Evolutionary conservation across 2,329 filamentous ascomycete species (phyloP).

Genomic region (Talaromyces sp.): DNA sequence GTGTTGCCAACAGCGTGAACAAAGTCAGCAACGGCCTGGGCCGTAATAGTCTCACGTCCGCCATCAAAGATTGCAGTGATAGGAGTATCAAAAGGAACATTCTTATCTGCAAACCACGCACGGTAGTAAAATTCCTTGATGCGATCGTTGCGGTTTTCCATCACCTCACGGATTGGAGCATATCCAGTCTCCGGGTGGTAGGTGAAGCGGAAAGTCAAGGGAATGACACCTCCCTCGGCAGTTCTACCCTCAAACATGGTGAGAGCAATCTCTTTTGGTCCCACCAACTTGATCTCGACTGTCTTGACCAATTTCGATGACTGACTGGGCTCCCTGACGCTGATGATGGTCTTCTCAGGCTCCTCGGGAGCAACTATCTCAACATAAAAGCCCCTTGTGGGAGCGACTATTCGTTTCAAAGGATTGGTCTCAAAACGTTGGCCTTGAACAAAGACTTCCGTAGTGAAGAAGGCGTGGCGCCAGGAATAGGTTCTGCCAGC

Average conservation of each 20-base stretch:
- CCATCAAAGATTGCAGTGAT: slow-evolving; percentile 88
- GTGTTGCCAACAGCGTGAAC: slow-evolving; percentile 98
- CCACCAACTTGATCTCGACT: slow-evolving; percentile 72
- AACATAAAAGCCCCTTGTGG: slow-evolving; percentile 78
- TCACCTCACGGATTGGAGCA: slow-evolving; percentile 94
- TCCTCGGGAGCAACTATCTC: slow-evolving; percentile 81
- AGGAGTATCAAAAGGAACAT: slow-evolving; percentile 73
- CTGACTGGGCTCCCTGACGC: slow-evolving; percentile 78
- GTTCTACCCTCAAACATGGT: slow-evolving; percentile 92
- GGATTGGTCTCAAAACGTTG: slow-evolving; percentile 98
- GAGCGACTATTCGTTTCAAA: slow-evolving; percentile 83
- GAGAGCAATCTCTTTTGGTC: slow-evolving; percentile 74
- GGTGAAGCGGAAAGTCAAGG: slow-evolving; percentile 78
- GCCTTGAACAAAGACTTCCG: slow-evolving; percentile 89
- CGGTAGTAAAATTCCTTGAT: slow-evolving; percentile 99
- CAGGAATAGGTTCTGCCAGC: slow-evolving; percentile 83
- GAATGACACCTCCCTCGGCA: slow-evolving; percentile 73
- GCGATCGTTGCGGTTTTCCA: slow-evolving; percentile 90
- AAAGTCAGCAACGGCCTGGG: slow-evolving; percentile 94
- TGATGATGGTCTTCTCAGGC: slow-evolving; percentile 75
- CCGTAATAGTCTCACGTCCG: slow-evolving; percentile 78
- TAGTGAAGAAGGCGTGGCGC: slow-evolving; percentile 89
- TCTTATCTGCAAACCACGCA: slow-evolving; percentile 90
- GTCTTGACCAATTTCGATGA: slow-evolving; percentile 85
- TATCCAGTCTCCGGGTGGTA: slow-evolving; percentile 96